Evolutionary conservation across 148 eudicot species (phyloP), one percentile per base, ranked within the genome.

Genomic region (Rhododendron simsii): DNA sequence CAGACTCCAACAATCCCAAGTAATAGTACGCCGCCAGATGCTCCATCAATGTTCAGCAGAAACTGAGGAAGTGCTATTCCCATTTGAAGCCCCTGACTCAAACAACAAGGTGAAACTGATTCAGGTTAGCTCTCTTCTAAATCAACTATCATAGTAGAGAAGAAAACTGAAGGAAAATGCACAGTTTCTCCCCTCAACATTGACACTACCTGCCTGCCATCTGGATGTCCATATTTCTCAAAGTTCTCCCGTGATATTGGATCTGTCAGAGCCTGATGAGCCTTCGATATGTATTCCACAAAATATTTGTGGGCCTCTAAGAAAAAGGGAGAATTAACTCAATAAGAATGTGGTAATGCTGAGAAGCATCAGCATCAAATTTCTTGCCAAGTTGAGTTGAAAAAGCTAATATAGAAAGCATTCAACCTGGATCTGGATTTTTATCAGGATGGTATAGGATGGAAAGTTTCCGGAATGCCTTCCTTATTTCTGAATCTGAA

Each of bases 201-300:
- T 80, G 67, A 33, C 53, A 13, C 20, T 91, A 96, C 99, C 96
- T 95, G 98, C 82, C 99, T 93, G 65, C 99, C 99, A 93, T 96
- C 99, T 28, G 99, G 99, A 90, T 96, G 99, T 85, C 99, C 99
- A 88, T 96, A 96, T 89, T 96, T 96, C 88, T 94, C 99, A 91
- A 83, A 96, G 86, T 96, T 96, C 86, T 96, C 99, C 69, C 98
- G 92, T 48, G 98, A 92, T 86, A 94, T 78, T 47, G 99, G 98
- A 91, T 96, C 99, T 11, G 98, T 95, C 87, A 95, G 90, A 85
- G 99, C 98, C 87, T 96, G 98, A 88, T 96, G 94, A 48, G 99
- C 99, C 89, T 96, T 96, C 57, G 99, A 90, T 85, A 96, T 94
- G 86, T 45, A 93, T 88, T 96, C 99, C 87, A 96, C 95, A 89